Percentiles rank a stretch among this genome's conserved stretches.
Conservation (phyloP, 2,329 filamentous ascomycete species). For the Diplodia sapinea region DNA sequence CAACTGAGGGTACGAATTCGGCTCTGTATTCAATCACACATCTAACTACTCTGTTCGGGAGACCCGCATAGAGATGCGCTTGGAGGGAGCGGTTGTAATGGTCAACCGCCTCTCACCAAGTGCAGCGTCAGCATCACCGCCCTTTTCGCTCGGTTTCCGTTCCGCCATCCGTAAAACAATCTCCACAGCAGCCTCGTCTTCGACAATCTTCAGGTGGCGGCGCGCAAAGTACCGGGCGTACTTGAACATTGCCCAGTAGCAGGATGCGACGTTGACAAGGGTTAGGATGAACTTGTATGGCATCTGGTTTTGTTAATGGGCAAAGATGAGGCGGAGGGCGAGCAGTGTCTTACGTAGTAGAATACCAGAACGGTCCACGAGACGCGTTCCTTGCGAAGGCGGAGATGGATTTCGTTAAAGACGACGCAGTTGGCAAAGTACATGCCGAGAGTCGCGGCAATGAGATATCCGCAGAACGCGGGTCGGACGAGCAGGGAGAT, state of each 20-base stretch:
- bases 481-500: background rate
- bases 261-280: background rate
- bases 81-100: no score
- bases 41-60: no score
- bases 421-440: background rate
- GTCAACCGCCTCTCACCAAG: no score
- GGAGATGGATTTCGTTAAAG: background rate
- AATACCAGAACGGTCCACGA: background rate
- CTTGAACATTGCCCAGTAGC: background rate
- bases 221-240: background rate
- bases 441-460: background rate
- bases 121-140: no score
- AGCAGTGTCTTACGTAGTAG: background rate
- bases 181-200: background rate
- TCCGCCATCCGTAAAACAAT: background rate
- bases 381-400: background rate
- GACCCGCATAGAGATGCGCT: no score
- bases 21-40: no score
- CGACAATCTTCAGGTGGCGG: background rate
- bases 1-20: no score
- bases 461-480: background rate
- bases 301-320: background rate
- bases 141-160: background rate
- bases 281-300: background rate
- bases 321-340: background rate